Evolutionary conservation across 805 yeast genomes (phyloP), one percentile per base, ranked within the genome.

Genomic region (Saccharomyces mikatae): DNA sequence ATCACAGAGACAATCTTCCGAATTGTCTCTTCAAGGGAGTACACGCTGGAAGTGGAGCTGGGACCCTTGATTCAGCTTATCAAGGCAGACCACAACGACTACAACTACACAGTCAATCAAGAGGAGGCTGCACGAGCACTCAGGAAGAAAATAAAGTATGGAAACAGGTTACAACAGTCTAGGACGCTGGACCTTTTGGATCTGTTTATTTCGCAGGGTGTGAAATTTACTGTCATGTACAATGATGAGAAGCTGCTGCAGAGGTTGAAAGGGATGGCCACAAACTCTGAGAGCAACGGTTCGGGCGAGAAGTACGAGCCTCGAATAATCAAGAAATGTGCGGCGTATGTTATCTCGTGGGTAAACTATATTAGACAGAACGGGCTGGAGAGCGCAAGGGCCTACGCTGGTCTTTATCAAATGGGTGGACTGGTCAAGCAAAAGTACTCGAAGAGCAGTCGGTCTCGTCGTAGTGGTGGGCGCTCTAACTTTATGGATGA

Each of bases 121-220:
- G 76, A 32, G 31, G 99, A 94, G 68, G 92, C 95, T 1, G 97
- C 97, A 0, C 76, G 98, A 47, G 95, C 96, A 0, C 73, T 94
- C 24, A 79, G 99, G 51, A 94, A 94, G 75, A 83, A 84, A 63
- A 73, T 94, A 65, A 94, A 95, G 71, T 87, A 92, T 65, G 98
- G 97, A n/a, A 64, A 76, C 2, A 66, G 71, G 4, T 70, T 73
- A 21, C 86, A 85, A 59, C 96, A 88, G 67, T 62, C 79, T 52
- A 80, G 87, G 48, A 87, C 96, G 0, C 68, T 90, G 71, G 85
- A 64, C 50, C 54, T 86, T 11, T 69, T 84, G 44, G 87, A 86
- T 60, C 71, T 80, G 21, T 67, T 86, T 24, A 82, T 86, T 1
- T 57, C 66, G 11, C 69, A 67, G 53, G 64, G 65, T 24, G 36